phyloP scores from a whole-genome alignment of 2,329 filamentous ascomycete species.

The Fusarium buxicola region DNA sequence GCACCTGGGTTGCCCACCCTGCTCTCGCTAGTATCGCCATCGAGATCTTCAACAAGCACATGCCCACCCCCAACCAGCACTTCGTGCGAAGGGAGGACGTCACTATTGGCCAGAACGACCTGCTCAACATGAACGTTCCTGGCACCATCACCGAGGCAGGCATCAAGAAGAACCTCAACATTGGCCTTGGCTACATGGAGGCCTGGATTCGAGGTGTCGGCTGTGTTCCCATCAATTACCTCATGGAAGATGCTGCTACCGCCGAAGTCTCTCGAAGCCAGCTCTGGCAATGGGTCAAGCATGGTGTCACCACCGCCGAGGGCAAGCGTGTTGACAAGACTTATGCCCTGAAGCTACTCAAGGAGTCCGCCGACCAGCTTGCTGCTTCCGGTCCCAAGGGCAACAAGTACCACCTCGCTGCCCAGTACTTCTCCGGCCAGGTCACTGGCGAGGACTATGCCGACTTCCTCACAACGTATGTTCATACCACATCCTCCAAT shows the following conservation, averaged over 20 bases:
- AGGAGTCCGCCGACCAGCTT: conserved; percentile 85
- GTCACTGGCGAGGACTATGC: conserved; percentile 98
- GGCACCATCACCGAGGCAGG: conserved; percentile 92
- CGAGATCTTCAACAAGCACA: conserved; percentile 97
- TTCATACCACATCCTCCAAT: conserved; percentile 28
- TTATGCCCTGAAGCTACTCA: conserved; percentile 86
- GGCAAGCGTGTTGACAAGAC: conserved; percentile 94
- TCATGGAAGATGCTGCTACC: conserved; percentile 98
- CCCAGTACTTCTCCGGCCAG: conserved; percentile 92
- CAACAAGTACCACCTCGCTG: conserved; percentile 91
- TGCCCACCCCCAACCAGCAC: conserved; percentile 98
- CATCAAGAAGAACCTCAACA: conserved; percentile 97
- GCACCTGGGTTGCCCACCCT: conserved; percentile 96
- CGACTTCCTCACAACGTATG: conserved; percentile 90
- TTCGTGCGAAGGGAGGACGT: conserved; percentile 93
- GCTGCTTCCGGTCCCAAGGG: conserved; percentile 81
- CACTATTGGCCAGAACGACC: conserved; percentile 84
- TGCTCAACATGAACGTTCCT: conserved; percentile 98
- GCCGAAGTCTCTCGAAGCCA: conserved; percentile 95
- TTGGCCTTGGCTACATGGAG: conserved; percentile 98
- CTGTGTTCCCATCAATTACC: conserved; percentile 96
- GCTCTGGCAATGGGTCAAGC: conserved; percentile 94
- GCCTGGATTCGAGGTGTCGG: conserved; percentile 95
- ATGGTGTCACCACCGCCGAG: conserved; percentile 79
- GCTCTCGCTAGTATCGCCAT: conserved; percentile 88